Conservation (phyloP, 1,284 basidiomycete species). For the Takashimella tepidaria region DNA sequence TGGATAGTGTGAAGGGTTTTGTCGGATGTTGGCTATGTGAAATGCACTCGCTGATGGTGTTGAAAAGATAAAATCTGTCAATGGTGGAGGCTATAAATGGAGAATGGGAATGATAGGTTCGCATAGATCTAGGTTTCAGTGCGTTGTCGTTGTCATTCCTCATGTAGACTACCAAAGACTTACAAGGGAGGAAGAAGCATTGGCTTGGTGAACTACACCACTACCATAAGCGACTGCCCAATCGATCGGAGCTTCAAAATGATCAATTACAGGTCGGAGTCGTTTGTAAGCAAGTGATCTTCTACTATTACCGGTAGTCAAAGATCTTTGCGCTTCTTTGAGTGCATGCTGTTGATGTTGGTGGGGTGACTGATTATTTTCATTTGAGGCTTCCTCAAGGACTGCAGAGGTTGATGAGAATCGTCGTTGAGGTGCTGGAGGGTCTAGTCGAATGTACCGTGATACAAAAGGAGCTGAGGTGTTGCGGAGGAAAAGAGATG, state of each 20-base stretch:
- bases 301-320: not conserved
- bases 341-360: not conserved
- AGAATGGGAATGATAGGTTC: not conserved
- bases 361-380: not conserved
- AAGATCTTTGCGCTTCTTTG: not conserved
- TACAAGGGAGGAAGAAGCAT: conserved; percentile 27
- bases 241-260: conserved; percentile 35
- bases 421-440: not conserved
- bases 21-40: conserved; percentile 89
- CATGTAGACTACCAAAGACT: conserved; percentile 8
- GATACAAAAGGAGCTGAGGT: too few species aligned
- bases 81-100: conserved; percentile 52
- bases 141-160: not conserved
- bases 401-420: not conserved
- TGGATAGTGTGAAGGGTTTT: conserved; percentile 85
- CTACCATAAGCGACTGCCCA: conserved; percentile 47
- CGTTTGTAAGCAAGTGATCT: conserved; percentile 21
- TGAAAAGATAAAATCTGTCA: conserved; percentile 94
- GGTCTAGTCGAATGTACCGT: not conserved
- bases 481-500: too few species aligned
- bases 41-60: conserved; percentile 87
- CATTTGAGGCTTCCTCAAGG: not conserved
- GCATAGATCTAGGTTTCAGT: not conserved
- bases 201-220: conserved; percentile 46
- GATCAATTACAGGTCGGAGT: conserved; percentile 35